Percentiles rank a stretch among this genome's conserved stretches.
Evolutionary conservation across 2,329 filamentous ascomycete species (phyloP).

Genomic region (Emergomyces africanus): DNA sequence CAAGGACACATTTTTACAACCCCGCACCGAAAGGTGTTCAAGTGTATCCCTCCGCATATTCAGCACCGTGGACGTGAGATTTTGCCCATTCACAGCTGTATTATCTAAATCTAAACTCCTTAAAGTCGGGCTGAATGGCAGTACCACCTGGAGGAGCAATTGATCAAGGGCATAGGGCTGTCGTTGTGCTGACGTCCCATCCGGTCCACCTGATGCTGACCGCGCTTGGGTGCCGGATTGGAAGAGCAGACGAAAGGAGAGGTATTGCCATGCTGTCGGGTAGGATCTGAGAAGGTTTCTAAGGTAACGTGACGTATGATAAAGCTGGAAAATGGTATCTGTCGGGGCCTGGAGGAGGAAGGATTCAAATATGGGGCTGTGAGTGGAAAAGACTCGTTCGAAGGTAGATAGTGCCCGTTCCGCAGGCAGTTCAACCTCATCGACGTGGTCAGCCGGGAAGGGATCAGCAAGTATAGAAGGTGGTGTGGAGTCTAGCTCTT

Average conservation of each 20-base stretch:
- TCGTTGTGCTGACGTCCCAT: slow-evolving; percentile 24
- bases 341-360: slow-evolving; percentile 46
- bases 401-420: slow-evolving; percentile 33
- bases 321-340: slow-evolving; percentile 43
- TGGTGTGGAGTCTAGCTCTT: neutral
- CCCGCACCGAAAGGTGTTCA: slow-evolving; percentile 47
- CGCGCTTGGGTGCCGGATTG: slow-evolving; percentile 26
- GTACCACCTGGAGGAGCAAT: slow-evolving; percentile 42
- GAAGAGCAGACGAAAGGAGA: slow-evolving; percentile 43
- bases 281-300: slow-evolving; percentile 43
- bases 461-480: slow-evolving; percentile 2
- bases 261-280: slow-evolving; percentile 47
- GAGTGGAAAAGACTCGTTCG: slow-evolving; percentile 42
- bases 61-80: slow-evolving; percentile 42
- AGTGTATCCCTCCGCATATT: slow-evolving; percentile 42
- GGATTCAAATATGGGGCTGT: slow-evolving; percentile 46
- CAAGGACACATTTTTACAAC: slow-evolving; percentile 52
- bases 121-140: slow-evolving; percentile 44
- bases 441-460: slow-evolving; percentile 16
- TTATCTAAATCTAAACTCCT: slow-evolving; percentile 48
- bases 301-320: slow-evolving; percentile 45
- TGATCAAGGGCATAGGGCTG: slow-evolving; percentile 48
- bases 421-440: slow-evolving; percentile 13
- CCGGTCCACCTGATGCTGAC: slow-evolving; percentile 19
- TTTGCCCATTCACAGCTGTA: slow-evolving; percentile 46